A percentile compares a stretch with the other conserved stretches of the same genome.
Evolutionary conservation across 306 rosid genomes (phyloP).

Genomic region (Dryas drummondii): DNA sequence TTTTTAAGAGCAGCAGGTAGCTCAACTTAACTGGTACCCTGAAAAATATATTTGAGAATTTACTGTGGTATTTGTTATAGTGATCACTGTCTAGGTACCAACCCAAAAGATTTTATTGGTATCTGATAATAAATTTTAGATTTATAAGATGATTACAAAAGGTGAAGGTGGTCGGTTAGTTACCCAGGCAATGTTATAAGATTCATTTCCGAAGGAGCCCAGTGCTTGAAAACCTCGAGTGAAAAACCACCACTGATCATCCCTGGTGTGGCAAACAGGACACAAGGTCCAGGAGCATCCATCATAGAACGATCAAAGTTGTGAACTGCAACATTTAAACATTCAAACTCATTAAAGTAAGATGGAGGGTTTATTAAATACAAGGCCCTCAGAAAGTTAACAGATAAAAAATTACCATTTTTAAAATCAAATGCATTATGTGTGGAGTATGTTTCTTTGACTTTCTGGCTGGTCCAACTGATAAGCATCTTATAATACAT

Average conservation of each 20-base stretch:
- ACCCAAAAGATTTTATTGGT: background rate
- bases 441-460: slow-evolving; percentile 71
- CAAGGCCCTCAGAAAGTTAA: background rate
- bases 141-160: background rate
- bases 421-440: slow-evolving; percentile 89
- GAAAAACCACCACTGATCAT: slow-evolving; percentile 92
- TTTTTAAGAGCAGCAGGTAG: background rate
- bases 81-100: background rate
- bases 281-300: slow-evolving; percentile 89
- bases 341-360: slow-evolving; percentile 38
- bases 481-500: slow-evolving; percentile 88
- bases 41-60: background rate
- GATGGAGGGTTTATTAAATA: slow-evolving; percentile 18
- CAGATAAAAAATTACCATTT: slow-evolving; percentile 44
- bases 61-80: background rate
- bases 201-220: slow-evolving; percentile 87
- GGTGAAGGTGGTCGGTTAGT: background rate
- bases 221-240: slow-evolving; percentile 84
- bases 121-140: background rate
- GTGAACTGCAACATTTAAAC: slow-evolving; percentile 47
- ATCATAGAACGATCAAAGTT: slow-evolving; percentile 81
- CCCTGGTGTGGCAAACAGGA: slow-evolving; percentile 98
- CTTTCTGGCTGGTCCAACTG: slow-evolving; percentile 94
- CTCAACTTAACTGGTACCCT: background rate
- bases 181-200: slow-evolving; percentile 89